Conservation (phyloP, 768 basidiomycete genomes). For the Suillus placidus region DNA sequence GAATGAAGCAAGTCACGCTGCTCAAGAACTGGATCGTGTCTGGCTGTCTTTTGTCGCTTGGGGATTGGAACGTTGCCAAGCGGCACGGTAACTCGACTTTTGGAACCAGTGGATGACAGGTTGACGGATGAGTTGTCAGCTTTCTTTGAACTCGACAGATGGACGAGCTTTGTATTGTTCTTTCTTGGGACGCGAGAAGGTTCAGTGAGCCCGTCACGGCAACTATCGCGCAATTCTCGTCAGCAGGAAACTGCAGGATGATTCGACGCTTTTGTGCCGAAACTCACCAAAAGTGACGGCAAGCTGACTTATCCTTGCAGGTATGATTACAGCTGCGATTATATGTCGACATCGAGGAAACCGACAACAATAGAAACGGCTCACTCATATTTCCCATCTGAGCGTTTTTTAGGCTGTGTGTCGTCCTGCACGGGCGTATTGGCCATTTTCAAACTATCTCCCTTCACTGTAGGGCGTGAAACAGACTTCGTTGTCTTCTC, state of each 20-base stretch:
- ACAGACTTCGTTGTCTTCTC: background rate
- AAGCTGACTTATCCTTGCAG: conserved; percentile 77
- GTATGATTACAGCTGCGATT: conserved; percentile 69
- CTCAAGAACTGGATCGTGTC: conserved; percentile 35
- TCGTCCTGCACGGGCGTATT: background rate
- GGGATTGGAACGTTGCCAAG: conserved; percentile 11
- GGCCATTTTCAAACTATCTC: background rate
- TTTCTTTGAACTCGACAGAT: conserved; percentile 5
- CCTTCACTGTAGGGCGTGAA: background rate
- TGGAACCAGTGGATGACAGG: background rate
- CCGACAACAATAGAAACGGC: conserved; percentile 19
- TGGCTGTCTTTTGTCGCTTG: conserved; percentile 27
- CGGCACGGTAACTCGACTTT: background rate
- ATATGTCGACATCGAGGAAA: background rate
- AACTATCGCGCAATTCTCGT: conserved; percentile 46
- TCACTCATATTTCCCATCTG: conserved; percentile 69
- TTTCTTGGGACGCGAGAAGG: conserved; percentile 47
- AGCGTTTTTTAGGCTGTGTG: conserved; percentile 41
- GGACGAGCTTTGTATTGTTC: conserved; percentile 21
- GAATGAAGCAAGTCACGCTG: conserved; percentile 48
- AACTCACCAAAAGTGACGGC: conserved; percentile 75
- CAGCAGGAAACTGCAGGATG: background rate
- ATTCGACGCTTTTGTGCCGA: conserved; percentile 7
- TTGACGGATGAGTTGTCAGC: background rate
- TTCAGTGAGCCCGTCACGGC: conserved; percentile 66